Evolutionary conservation across 441 rosid species (phyloP).

Genomic region (Gossypium laxum): DNA sequence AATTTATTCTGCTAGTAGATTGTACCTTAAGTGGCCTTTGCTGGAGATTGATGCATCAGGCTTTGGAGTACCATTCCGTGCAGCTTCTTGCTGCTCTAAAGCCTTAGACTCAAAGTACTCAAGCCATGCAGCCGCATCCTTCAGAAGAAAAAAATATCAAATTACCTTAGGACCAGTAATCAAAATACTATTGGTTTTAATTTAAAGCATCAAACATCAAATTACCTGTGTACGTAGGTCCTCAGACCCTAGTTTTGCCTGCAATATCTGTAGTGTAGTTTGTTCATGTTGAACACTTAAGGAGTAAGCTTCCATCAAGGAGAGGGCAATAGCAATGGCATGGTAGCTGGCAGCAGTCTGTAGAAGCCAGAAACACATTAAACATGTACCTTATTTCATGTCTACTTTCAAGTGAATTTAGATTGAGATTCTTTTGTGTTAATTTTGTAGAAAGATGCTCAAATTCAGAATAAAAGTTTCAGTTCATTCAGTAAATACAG

Average conservation of each 20-base stretch:
- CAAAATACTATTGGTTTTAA: slow-evolving; percentile 5
- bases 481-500: not conserved
- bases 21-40: slow-evolving; percentile 73
- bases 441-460: not conserved
- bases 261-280: slow-evolving; percentile 69
- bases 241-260: slow-evolving; percentile 66
- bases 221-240: slow-evolving; percentile 67
- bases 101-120: slow-evolving; percentile 77
- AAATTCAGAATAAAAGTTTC: not conserved
- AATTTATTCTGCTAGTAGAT: not conserved
- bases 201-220: not conserved
- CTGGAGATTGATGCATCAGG: slow-evolving; percentile 80
- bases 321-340: slow-evolving; percentile 79
- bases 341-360: slow-evolving; percentile 86
- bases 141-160: slow-evolving; percentile 13
- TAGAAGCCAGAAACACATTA: slow-evolving; percentile 22
- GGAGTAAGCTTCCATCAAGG: slow-evolving; percentile 65
- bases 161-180: slow-evolving; percentile 8
- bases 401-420: not conserved
- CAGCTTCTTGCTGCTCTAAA: slow-evolving; percentile 78
- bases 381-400: slow-evolving; percentile 1
- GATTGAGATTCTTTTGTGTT: not conserved
- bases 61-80: slow-evolving; percentile 73
- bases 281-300: slow-evolving; percentile 77
- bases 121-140: slow-evolving; percentile 87